Evolutionary conservation across 345 rosid species (phyloP).

Genomic region (Streptanthus diversifolius): DNA sequence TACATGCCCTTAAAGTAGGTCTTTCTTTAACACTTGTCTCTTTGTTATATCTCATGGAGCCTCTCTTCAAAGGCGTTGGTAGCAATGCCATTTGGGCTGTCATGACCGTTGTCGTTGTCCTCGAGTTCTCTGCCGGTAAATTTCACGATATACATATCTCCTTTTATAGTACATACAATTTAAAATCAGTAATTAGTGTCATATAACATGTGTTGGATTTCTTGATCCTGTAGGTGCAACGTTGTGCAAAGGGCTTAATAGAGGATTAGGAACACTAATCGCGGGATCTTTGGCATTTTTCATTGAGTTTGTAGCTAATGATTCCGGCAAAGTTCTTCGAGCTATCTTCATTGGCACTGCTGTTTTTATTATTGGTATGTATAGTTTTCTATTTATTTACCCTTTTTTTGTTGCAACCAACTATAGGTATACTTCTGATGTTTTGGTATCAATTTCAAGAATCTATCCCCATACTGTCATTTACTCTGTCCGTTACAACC

Average conservation of each 20-base stretch:
- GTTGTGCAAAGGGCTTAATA: constrained; percentile 73
- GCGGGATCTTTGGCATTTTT: constrained; percentile 73
- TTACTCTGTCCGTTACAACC: no score
- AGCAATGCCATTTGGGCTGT: constrained; percentile 78
- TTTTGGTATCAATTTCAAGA: neutral
- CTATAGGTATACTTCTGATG: neutral
- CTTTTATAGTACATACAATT: neutral
- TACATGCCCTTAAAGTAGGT: constrained; percentile 89
- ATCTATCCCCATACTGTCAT: neutral
- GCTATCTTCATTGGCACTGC: constrained; percentile 74
- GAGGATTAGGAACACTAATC: constrained; percentile 69
- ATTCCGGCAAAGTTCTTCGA: constrained; percentile 48
- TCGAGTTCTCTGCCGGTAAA: constrained; percentile 78
- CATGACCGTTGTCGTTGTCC: constrained; percentile 88
- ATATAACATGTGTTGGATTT: neutral
- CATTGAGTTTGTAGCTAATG: constrained; percentile 55
- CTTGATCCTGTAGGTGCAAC: constrained; percentile 58
- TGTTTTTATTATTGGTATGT: constrained; percentile 65
- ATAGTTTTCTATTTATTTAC: neutral
- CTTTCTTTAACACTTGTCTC: constrained; percentile 67
- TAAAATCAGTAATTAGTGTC: neutral
- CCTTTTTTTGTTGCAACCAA: neutral
- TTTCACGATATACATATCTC: neutral
- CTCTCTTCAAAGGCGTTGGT: constrained; percentile 61
- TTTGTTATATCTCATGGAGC: constrained; percentile 56